These are phyloP conservation scores for Stellera chamaejasme DNA, from an alignment of 345 rosid genomes.

Conservation along the genomic window DNA sequence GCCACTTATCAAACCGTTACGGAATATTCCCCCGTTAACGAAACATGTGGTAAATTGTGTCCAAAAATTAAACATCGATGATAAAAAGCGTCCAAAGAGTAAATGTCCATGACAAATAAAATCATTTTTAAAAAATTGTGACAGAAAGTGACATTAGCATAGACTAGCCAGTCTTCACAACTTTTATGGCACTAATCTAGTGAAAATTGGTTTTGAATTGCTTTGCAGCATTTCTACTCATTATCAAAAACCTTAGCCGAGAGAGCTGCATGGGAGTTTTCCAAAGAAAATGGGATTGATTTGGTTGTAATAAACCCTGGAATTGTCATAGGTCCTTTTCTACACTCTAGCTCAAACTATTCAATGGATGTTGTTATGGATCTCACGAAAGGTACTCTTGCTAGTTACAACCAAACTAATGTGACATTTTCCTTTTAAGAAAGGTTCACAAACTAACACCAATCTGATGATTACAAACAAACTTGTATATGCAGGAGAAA, in stretches of 20 bases:
- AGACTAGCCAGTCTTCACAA: no score
- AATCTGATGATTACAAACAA: background rate
- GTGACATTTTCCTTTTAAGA: background rate
- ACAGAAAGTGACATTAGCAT: no score
- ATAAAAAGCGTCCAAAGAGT: no score
- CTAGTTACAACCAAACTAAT: background rate
- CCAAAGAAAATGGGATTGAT: slow-evolving; percentile 32
- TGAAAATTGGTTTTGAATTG: no score
- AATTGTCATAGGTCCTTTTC: slow-evolving; percentile 28
- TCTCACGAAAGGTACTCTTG: slow-evolving; percentile 19
- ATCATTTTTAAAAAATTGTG: no score
- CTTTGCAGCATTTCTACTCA: slow-evolving; percentile 27
- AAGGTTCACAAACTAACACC: background rate
- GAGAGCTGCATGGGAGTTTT: slow-evolving; percentile 36
- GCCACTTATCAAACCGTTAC: no score
- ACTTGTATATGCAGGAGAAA: slow-evolving; percentile 13
- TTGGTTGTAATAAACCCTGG: slow-evolving; percentile 36
- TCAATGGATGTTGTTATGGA: slow-evolving; percentile 19
- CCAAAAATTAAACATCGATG: no score
- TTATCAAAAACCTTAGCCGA: slow-evolving; percentile 40
- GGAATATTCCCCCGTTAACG: no score
- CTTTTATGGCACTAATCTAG: no score
- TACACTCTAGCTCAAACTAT: slow-evolving; percentile 31
- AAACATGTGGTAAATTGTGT: no score
- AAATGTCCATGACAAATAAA: no score